These are phyloP conservation scores for Yamadazyma sp. DNA, from an alignment of 805 yeast genomes.

Conservation along the genomic window DNA sequence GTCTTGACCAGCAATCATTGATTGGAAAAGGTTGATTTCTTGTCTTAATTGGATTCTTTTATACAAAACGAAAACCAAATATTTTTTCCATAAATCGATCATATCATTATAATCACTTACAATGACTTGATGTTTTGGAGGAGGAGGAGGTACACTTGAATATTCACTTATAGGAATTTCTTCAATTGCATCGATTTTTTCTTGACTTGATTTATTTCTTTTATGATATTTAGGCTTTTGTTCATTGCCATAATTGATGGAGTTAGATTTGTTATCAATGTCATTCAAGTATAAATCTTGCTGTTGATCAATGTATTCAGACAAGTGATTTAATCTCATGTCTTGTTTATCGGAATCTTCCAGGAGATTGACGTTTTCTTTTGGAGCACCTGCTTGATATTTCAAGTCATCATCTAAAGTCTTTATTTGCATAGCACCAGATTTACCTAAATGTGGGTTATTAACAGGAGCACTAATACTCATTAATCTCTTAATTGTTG, in stretches of 20 bases:
- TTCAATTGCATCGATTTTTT: slow-evolving; percentile 12
- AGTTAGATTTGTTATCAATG: slow-evolving; percentile 7
- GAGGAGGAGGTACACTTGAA: slow-evolving; percentile 20
- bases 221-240: slow-evolving; percentile 18
- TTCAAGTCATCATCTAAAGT: slow-evolving; percentile 22
- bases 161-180: slow-evolving; percentile 13
- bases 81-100: slow-evolving; percentile 29
- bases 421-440: slow-evolving; percentile 13
- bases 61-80: slow-evolving; percentile 31
- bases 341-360: slow-evolving; percentile 5
- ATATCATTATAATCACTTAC: slow-evolving; percentile 11
- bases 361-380: slow-evolving; percentile 15
- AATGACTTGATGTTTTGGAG: slow-evolving; percentile 20
- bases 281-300: slow-evolving; percentile 15
- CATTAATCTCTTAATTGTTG: slow-evolving; percentile 5
- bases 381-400: slow-evolving; percentile 24
- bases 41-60: slow-evolving; percentile 39
- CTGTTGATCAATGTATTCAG: slow-evolving; percentile 25
- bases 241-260: slow-evolving; percentile 9
- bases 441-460: slow-evolving; percentile 29
- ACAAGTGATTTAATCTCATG: slow-evolving; percentile 19
- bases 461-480: slow-evolving; percentile 27
- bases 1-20: slow-evolving; percentile 15
- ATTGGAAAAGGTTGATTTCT: slow-evolving; percentile 35
- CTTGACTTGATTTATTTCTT: neutral